Conservation (phyloP, 306 rosid genomes). For the Rubus idaeus region DNA sequence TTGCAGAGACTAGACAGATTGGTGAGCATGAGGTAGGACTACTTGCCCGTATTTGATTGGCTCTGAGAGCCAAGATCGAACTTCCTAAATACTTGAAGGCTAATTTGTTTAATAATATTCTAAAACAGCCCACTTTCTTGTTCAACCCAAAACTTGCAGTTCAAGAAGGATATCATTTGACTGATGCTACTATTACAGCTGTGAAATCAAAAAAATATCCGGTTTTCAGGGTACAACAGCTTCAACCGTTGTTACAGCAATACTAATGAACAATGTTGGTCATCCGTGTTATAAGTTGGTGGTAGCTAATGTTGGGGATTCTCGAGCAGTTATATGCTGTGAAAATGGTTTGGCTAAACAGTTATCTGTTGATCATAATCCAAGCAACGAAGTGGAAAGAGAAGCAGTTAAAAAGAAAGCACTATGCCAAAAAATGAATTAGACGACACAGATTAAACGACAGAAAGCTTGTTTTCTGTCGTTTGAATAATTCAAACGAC, state of each 20-base stretch:
- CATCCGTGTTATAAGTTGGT: background rate
- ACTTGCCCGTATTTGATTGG: background rate
- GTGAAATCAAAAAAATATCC: too few species aligned
- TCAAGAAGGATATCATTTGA: background rate
- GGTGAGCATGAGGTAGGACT: background rate
- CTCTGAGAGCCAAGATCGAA: background rate
- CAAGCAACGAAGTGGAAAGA: background rate
- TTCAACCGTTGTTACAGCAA: background rate
- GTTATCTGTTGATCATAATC: background rate
- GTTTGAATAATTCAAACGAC: too few species aligned
- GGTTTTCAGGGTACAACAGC: background rate
- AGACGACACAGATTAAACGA: too few species aligned
- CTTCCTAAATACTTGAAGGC: background rate
- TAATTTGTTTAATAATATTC: too few species aligned
- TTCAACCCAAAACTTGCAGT: background rate
- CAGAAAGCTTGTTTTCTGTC: too few species aligned
- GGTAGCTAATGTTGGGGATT: background rate
- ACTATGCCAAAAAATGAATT: too few species aligned
- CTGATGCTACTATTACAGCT: background rate
- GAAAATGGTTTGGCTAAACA: background rate
- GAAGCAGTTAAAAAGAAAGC: background rate
- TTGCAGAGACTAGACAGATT: background rate
- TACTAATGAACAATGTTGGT: background rate
- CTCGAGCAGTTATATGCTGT: background rate
- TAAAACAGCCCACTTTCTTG: too few species aligned